Conservation (phyloP, 768 basidiomycete species). For the Boletales sp. region DNA sequence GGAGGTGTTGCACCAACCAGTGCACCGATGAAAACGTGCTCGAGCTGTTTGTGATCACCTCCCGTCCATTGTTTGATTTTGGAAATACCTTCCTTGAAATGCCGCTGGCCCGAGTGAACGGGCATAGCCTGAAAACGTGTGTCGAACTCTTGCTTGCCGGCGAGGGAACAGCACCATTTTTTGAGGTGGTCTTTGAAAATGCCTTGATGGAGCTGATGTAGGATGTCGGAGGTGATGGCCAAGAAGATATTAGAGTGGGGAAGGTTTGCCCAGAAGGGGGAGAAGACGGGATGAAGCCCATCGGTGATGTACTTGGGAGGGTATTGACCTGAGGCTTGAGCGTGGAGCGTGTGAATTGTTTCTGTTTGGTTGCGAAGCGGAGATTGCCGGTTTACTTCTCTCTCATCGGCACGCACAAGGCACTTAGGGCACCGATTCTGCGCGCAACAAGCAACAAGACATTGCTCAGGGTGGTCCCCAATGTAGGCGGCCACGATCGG, state of each 20-base stretch:
- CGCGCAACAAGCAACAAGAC: too few species aligned
- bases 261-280: neutral
- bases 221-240: neutral
- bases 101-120: neutral
- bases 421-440: too few species aligned
- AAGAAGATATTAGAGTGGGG: neutral
- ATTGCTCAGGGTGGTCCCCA: neutral
- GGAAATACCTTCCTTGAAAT: neutral
- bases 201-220: conserved; percentile 1
- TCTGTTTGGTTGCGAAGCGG: too few species aligned
- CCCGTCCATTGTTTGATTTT: neutral
- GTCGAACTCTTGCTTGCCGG: neutral
- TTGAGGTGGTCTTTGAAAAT: conserved; percentile 5
- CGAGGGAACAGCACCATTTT: neutral
- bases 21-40: neutral
- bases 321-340: too few species aligned
- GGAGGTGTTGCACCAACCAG: neutral
- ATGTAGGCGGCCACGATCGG: conserved; percentile 1
- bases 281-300: neutral
- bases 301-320: neutral
- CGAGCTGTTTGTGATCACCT: neutral
- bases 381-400: too few species aligned
- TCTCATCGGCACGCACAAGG: too few species aligned
- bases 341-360: too few species aligned
- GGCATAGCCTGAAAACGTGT: neutral